These are phyloP conservation scores for Aspergillus ruber DNA, from an alignment of 2,329 filamentous ascomycete genomes.

Conservation along the genomic window DNA sequence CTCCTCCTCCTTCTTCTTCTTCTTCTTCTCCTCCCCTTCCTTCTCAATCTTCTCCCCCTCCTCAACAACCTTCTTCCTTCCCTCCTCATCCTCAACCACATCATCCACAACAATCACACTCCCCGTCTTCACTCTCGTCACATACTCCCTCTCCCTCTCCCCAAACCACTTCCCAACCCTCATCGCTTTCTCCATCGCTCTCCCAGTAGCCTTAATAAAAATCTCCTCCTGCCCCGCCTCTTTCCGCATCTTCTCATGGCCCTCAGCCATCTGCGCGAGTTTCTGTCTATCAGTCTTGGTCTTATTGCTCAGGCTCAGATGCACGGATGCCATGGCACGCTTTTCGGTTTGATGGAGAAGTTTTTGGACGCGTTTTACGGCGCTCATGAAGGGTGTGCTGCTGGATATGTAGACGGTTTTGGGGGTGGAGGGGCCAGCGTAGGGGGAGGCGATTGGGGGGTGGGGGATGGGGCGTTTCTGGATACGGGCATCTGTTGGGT, in stretches of 20 bases:
- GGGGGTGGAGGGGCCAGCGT: slow-evolving; percentile 41
- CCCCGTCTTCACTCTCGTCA: slow-evolving; percentile 49
- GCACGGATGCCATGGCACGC: slow-evolving; percentile 42
- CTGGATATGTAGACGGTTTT: slow-evolving; percentile 54
- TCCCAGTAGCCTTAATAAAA: slow-evolving; percentile 54
- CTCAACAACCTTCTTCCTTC: slow-evolving; percentile 18
- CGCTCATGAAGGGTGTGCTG: slow-evolving; percentile 52
- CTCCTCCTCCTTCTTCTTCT: slow-evolving; percentile 10
- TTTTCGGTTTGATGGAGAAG: slow-evolving; percentile 49
- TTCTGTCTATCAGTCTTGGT: slow-evolving; percentile 26
- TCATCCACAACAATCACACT: slow-evolving; percentile 56
- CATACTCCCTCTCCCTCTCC: slow-evolving; percentile 44
- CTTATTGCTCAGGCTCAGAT: slow-evolving; percentile 27
- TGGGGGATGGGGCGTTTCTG: slow-evolving; percentile 55
- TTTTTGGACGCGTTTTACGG: slow-evolving; percentile 54
- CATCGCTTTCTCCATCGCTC: slow-evolving; percentile 53
- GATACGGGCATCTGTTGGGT: slow-evolving; percentile 38
- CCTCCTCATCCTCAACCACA: slow-evolving; percentile 41
- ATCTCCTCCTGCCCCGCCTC: slow-evolving; percentile 50
- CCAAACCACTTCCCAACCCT: slow-evolving; percentile 52
- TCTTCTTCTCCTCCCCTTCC: slow-evolving; percentile 9
- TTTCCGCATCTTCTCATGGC: slow-evolving; percentile 26
- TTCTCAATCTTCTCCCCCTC: slow-evolving; percentile 17
- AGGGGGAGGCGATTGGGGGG: slow-evolving; percentile 49
- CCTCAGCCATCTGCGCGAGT: slow-evolving; percentile 25